Base-by-base conservation (phyloP, 2,329 filamentous ascomycete species). In the Cladosporium austrohemisphaericum region DNA sequence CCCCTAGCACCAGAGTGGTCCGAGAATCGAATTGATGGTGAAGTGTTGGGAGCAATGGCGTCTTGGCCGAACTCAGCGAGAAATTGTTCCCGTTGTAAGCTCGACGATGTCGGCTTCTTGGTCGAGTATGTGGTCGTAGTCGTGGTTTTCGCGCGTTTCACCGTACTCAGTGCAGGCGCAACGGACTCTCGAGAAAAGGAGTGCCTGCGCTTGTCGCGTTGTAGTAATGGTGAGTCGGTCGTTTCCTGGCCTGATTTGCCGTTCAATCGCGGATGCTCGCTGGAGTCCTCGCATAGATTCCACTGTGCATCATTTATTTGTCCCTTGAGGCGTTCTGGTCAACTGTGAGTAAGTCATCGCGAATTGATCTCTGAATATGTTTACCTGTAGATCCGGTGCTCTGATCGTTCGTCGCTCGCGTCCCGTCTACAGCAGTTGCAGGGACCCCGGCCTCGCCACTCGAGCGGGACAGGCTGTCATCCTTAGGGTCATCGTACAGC, bases 291-390 rank as follows among this genome's bases (percentile, higher is more conserved):
- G 37, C 60, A 54, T 22, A 65, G 56, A n/a, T 48, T 56, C 25
- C 55, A 52, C 33, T 60, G 53, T 4, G 58, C 59, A 19, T 55
- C 52, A 10, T 43, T 41, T 36, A 64, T 61, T 20, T 62, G 51
- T 13, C 52, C 40, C 19, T 52, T 47, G 10, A 64, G 41, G 5
- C 57, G 55, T 20, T 57, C 60, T 55, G 26, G 10, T 13, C 5
- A 16, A 5, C 16, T 13, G 28, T 58, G 25, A 57, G 53, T 14
- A 9, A 26, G 10, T 36, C n/a, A n/a, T 35, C 10, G 9, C 10
- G 10, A 29, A 32, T 33, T 1, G 18, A 14, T 13, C 8, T 7
- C 22, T 1, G 20, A 22, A 20, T 9, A 23, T 11, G 18, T 16
- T 11, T 37, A 55, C 51, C 51, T 36, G 56, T 58, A 5, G 57